Evolutionary conservation across 108 stramenopile species (phyloP).

Genomic region (Stephanodiscus triporus): DNA sequence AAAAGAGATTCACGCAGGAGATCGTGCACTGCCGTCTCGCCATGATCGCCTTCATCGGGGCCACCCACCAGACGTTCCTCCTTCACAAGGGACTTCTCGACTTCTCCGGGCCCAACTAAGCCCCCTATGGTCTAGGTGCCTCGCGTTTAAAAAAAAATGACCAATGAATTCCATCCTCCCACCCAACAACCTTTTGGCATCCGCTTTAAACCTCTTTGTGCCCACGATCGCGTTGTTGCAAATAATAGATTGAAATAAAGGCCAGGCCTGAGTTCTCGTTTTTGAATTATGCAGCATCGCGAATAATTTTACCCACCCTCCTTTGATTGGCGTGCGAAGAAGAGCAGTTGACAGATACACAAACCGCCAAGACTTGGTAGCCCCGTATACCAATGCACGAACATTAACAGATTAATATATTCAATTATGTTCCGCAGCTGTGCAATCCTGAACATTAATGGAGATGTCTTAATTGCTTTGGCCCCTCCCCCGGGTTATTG

Average conservation of each 20-base stretch:
- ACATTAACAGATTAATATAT: slow-evolving; percentile 1
- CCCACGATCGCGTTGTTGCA: neutral
- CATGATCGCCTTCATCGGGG: slow-evolving; percentile 89
- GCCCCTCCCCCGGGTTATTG: too few relatives aligned
- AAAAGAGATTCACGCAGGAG: slow-evolving; percentile 60
- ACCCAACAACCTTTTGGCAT: neutral
- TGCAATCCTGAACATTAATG: too few relatives aligned
- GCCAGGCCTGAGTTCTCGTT: neutral
- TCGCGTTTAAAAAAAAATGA: neutral
- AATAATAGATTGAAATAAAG: neutral
- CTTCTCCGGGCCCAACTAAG: slow-evolving; percentile 38
- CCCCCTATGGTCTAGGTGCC: neutral
- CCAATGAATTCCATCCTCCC: neutral
- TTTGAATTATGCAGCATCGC: slow-evolving; percentile 8
- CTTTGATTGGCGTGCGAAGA: slow-evolving; percentile 25
- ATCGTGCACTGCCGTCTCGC: slow-evolving; percentile 90
- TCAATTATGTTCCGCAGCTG: neutral
- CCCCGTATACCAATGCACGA: neutral
- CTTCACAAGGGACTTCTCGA: slow-evolving; percentile 77
- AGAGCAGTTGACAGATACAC: neutral
- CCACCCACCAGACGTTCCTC: slow-evolving; percentile 83
- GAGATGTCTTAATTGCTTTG: too few relatives aligned
- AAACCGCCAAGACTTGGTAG: slow-evolving; percentile 12
- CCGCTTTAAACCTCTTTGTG: neutral
- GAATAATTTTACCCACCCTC: neutral